Conservation (phyloP, 2,329 filamentous ascomycete genomes). For the Xylariales sp. region DNA sequence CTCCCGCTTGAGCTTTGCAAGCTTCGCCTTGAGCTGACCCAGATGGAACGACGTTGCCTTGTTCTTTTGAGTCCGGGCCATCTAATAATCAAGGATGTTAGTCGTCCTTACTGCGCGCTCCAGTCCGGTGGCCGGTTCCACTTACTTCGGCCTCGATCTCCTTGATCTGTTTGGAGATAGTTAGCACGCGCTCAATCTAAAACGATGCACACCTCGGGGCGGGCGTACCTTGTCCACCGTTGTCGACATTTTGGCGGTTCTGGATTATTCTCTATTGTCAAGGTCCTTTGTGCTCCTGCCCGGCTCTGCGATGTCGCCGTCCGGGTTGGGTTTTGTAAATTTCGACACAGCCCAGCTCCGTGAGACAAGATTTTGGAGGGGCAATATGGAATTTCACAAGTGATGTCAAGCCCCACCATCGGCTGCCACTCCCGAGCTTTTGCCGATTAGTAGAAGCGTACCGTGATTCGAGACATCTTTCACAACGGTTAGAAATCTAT, state of each 20-base stretch:
- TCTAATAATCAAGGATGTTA: slow-evolving; percentile 44
- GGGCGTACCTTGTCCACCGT: slow-evolving; percentile 85
- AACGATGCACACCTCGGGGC: slow-evolving; percentile 6
- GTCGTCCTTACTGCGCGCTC: slow-evolving; percentile 1
- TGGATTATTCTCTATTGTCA: no score
- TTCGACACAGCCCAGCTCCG: not conserved
- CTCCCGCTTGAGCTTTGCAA: slow-evolving; percentile 96
- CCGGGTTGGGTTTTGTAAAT: not conserved
- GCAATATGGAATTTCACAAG: slow-evolving; percentile 5
- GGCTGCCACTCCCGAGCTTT: slow-evolving; percentile 1
- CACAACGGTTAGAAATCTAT: no score
- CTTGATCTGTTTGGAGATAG: slow-evolving; percentile 69
- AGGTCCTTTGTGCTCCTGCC: no score
- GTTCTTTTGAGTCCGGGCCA: slow-evolving; percentile 97
- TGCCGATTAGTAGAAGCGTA: not conserved
- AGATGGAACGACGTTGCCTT: slow-evolving; percentile 92
- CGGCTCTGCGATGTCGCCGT: not conserved
- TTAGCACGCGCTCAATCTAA: slow-evolving; percentile 8
- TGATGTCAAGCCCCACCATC: slow-evolving; percentile 7
- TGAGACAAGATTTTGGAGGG: slow-evolving; percentile 1
- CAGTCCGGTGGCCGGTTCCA: slow-evolving; percentile 11
- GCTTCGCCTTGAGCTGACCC: slow-evolving; percentile 94
- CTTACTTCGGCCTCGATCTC: slow-evolving; percentile 91
- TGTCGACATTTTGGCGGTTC: slow-evolving; percentile 72
- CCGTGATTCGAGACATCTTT: no score